Evolutionary conservation across 129 eudicot genomes (phyloP).

Genomic region (Sambucus nigra): DNA sequence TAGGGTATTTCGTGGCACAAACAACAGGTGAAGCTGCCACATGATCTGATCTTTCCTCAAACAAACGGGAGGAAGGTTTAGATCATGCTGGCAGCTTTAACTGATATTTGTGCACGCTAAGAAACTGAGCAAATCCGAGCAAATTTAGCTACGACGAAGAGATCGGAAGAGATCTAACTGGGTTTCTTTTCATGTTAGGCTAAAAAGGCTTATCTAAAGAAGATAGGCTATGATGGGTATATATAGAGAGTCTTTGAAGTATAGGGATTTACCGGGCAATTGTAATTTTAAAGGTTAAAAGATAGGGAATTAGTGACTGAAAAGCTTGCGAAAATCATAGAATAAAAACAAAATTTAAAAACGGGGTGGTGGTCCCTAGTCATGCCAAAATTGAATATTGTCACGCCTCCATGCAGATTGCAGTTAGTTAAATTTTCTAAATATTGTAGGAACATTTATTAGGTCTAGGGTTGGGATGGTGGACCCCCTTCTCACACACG

Average conservation of each 20-base stretch:
- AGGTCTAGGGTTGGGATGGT: constrained; percentile 23
- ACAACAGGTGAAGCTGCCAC: constrained; percentile 44
- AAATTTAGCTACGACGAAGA: too few species aligned
- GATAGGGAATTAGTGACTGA: constrained; percentile 22
- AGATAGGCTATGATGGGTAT: constrained; percentile 15
- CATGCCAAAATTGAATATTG: constrained; percentile 31
- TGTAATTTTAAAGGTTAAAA: background rate
- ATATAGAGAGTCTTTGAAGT: constrained; percentile 18
- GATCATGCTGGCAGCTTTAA: constrained; percentile 54
- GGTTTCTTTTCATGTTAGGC: constrained; percentile 5
- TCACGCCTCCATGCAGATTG: constrained; percentile 43
- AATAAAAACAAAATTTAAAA: constrained; percentile 13
- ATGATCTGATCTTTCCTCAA: constrained; percentile 33
- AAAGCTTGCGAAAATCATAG: background rate
- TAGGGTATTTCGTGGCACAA: constrained; percentile 15
- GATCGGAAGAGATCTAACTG: background rate
- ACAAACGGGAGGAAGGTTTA: constrained; percentile 18
- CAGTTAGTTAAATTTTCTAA: constrained; percentile 23
- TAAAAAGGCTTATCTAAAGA: too few species aligned
- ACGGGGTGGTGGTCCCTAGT: constrained; percentile 29
- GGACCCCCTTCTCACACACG: constrained; percentile 5
- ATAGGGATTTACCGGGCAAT: background rate
- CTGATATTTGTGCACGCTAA: constrained; percentile 22
- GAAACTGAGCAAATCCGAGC: background rate
- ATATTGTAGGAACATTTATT: constrained; percentile 21